Evolutionary conservation across 169 alveolate species (phyloP), one percentile per base, ranked within the genome.

Genomic region (Babesia caballi): DNA sequence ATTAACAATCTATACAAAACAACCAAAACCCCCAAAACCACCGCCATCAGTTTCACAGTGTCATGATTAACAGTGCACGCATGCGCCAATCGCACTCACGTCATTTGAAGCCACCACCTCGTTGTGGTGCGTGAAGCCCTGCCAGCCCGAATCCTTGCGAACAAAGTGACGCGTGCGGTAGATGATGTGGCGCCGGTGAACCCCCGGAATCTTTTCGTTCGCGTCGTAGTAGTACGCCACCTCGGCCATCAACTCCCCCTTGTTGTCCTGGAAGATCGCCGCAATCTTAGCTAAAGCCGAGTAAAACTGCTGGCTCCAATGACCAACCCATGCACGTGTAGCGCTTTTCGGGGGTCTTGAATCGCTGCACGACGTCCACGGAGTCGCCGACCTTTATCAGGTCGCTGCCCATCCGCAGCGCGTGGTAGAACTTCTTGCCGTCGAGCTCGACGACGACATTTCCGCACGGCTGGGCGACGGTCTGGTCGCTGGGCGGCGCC

Each of bases 31-130:
- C 11, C 65, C 4, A 54, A 11, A 23, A 36, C 19, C 38, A 12
- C 3, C 15, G n/a, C n/a, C n/a, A n/a, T n/a, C n/a, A n/a, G n/a
- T n/a, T n/a, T n/a, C n/a, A n/a, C n/a, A n/a, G n/a, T n/a, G n/a
- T n/a, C n/a, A n/a, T n/a, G n/a, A n/a, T n/a, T n/a, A n/a, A n/a
- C n/a, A n/a, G n/a, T n/a, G n/a, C n/a, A n/a, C n/a, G 53, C 21
- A 46, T 12, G 15, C 33, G 15, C 30, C 8, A 17, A 33, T 41
- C 28, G 7, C 28, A 57, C 82, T 14, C 28, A 81, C 88, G 57
- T 58, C 42, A 36, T 81, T 81, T 7, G 61, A 81, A 27, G 88
- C 88, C 7, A 81, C 73, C 19, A 81, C 84, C 38, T 81, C 88
- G 46, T 63, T 70, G 19, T 66, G 49, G 32, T 81, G 88, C 27